phyloP scores from a whole-genome alignment of 139 green algal species.

The Ulvella scutata region DNA sequence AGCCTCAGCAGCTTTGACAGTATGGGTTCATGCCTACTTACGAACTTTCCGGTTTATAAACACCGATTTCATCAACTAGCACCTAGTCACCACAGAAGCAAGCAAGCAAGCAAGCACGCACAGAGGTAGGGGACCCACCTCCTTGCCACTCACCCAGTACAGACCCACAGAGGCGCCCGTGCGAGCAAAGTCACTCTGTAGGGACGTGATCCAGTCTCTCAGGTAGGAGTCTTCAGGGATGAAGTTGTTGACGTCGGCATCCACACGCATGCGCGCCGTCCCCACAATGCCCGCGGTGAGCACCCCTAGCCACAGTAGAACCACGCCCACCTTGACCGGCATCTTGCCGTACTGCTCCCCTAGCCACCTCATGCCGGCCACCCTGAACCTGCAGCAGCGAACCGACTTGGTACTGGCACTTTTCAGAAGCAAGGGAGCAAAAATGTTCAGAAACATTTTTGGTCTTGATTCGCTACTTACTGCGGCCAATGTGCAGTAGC shows the following conservation, averaged over 20 bases:
- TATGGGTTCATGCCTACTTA: too few species aligned
- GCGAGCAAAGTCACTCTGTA: conserved; percentile 16
- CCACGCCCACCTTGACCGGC: conserved; percentile 5
- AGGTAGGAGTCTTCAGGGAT: conserved; percentile 18
- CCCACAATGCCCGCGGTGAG: too few species aligned
- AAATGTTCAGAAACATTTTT: too few species aligned
- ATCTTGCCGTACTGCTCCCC: background rate
- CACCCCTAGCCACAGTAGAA: conserved; percentile 5
- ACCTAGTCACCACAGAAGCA: too few species aligned
- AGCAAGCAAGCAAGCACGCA: too few species aligned
- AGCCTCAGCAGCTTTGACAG: too few species aligned
- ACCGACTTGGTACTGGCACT: too few species aligned
- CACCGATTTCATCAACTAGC: too few species aligned
- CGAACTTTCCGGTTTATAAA: too few species aligned
- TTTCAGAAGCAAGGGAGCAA: too few species aligned
- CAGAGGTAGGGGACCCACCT: background rate
- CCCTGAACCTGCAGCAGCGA: too few species aligned
- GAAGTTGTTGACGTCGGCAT: conserved; percentile 13
- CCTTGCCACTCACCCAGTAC: background rate
- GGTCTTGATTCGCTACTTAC: background rate
- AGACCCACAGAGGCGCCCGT: background rate
- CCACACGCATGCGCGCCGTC: conserved; percentile 5
- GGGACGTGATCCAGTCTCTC: conserved; percentile 10
- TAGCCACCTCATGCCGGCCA: background rate
- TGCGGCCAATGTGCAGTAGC: too few species aligned